Evolutionary conservation across 345 rosid species (phyloP).

Genomic region (Corchorus olitorius): DNA sequence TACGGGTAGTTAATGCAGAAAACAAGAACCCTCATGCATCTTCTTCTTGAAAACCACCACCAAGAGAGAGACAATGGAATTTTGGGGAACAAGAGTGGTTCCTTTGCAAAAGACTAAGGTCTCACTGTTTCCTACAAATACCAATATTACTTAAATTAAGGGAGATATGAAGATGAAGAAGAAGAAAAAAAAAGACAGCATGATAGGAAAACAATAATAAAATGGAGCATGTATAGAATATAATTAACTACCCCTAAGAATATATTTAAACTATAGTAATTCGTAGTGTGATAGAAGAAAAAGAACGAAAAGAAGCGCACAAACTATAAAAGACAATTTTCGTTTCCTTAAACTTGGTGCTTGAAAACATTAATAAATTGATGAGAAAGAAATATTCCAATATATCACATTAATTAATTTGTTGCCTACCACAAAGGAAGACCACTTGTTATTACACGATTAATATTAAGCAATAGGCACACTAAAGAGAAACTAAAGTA

Average conservation of each 20-base stretch:
- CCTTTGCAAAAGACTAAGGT: conserved; percentile 14
- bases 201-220: conserved; percentile 1
- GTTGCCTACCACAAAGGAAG: conserved; percentile 8
- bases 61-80: conserved; percentile 33
- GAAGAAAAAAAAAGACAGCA: conserved; percentile 22
- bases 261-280: not conserved
- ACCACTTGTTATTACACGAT: conserved; percentile 7
- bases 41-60: conserved; percentile 30
- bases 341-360: conserved; percentile 15
- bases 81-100: conserved; percentile 36
- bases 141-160: conserved; percentile 16
- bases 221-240: conserved; percentile 15
- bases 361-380: conserved; percentile 12
- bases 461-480: conserved; percentile 1
- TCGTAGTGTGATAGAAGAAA: not conserved
- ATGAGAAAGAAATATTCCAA: conserved; percentile 13
- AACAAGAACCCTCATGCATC: conserved; percentile 42
- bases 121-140: conserved; percentile 19
- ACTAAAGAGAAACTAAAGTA: conserved; percentile 3
- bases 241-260: not conserved
- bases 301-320: not conserved
- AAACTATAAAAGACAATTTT: conserved; percentile 18
- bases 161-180: not conserved
- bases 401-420: conserved; percentile 7
- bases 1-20: conserved; percentile 40